Evolutionary conservation across 345 rosid genomes (phyloP), one percentile per base, ranked within the genome.

Genomic region (Rubroshorea leprosula): DNA sequence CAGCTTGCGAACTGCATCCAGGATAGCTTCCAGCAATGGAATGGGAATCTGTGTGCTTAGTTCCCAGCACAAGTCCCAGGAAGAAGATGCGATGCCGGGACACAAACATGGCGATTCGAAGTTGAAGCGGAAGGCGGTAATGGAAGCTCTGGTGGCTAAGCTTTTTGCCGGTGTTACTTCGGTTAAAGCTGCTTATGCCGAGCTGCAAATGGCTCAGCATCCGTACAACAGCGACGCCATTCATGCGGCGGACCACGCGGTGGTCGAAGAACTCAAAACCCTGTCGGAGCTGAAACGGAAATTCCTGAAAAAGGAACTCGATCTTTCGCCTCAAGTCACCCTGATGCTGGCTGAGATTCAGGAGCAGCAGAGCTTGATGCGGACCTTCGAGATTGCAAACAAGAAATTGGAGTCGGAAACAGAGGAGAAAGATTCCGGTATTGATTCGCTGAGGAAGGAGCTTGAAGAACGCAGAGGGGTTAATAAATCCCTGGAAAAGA

Each of bases 331-430:
- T 0, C 97, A 89, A 14, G 94, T 93, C 7, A 85, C 99, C 6
- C 31, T 83, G 49, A 85, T 93, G 91, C 72, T 93, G 0, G 95
- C 99, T 0, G 97, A 93, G 83, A 80, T 93, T 65, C 99, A 86
- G 12, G 99, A 93, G 54, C 99, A 93, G 56, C 99, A 93, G 82
- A 78, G 94, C 58, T 65, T 93, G 68, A 83, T 89, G 85, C 84
- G 73, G 72, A 93, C 94, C 10, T 93, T 78, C 57, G 97, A 79
- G 72, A 85, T 93, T 66, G 82, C 85, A 0, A 75, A 83, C 49
- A 89, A 76, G 80, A 93, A 89, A 57, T 60, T 93, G 31, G 94
- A 89, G 41, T 52, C 74, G 0, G 86, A 83, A 26, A 66, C 48
- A 44, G 77, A 67, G 4, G 62, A 24, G 50, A 93, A 82, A 73